Evolutionary conservation across 768 basidiomycete genomes (phyloP).

Genomic region (Kwoniella sp.): DNA sequence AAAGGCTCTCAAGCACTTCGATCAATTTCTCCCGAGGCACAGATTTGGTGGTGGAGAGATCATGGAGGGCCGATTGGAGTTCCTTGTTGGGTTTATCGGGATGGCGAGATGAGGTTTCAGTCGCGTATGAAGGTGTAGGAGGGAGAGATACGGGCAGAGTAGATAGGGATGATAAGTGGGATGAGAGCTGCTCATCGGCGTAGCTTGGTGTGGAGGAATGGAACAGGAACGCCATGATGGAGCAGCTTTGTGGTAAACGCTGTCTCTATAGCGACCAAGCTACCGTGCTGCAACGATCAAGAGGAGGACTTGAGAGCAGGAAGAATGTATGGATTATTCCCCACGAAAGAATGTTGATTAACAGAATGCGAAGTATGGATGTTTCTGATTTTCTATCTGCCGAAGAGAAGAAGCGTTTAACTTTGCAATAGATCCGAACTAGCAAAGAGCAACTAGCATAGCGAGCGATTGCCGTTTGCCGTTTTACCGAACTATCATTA

Average conservation of each 20-base stretch:
- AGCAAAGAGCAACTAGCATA: no score
- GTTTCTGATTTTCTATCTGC: no score
- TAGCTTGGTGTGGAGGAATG: constrained; percentile 28
- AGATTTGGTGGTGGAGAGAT: constrained; percentile 39
- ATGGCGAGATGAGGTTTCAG: constrained; percentile 4
- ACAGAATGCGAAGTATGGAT: no score
- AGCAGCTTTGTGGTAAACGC: background rate
- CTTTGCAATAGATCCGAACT: no score
- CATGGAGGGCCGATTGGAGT: constrained; percentile 40
- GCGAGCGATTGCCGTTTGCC: no score
- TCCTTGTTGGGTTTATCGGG: constrained; percentile 22
- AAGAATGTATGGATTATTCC: no score
- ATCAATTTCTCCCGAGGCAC: constrained; percentile 34
- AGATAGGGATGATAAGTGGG: constrained; percentile 40
- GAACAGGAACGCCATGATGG: constrained; percentile 31
- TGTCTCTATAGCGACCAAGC: no score
- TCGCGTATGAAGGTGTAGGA: constrained; percentile 4
- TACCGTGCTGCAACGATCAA: no score
- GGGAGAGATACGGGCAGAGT: constrained; percentile 38
- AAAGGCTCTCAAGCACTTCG: constrained; percentile 34
- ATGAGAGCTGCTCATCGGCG: constrained; percentile 39
- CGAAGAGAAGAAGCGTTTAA: no score
- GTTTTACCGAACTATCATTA: no score
- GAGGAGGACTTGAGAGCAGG: no score
- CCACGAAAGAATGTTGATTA: no score